Evolutionary conservation across 2,329 filamentous ascomycete genomes (phyloP), one percentile per base, ranked within the genome.

Genomic region (Alternaria rosae): DNA sequence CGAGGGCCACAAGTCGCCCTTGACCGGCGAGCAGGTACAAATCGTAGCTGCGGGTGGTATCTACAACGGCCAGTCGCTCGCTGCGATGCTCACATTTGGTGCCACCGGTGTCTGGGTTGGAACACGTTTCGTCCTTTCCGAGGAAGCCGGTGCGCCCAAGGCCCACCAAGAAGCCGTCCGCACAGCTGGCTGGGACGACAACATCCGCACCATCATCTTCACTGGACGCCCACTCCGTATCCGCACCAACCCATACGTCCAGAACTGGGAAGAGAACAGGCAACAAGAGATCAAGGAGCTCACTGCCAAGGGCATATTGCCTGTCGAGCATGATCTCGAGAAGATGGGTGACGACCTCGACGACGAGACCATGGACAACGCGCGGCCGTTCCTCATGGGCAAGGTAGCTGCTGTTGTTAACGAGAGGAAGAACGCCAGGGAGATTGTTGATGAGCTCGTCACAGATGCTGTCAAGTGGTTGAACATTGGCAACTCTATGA

Each of bases 131-230:
- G 91, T 99, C 70, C 88, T 99, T 64, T 90, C 89, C 58, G 92
- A 97, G 71, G 95, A 99, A 85, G 95, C 95, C 59, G 94, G 95
- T 76, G 95, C 95, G 11, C 92, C 95, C 71, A 90, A 93, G 81
- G 88, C 92, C 48, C 94, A 99, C 86, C 95, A 98, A 85, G 94
- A 99, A 78, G 93, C 94, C 64, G 95, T 99, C 71, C 88, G 89
- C 76, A 97, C 94, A 44, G 88, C 95, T 54, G 88, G 92, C 71
- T 97, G 95, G 80, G 93, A 98, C 82, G 95, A 99, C 83, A 99
- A 97, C 77, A 85, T 98, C 79, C 92, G 93, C 78, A 99, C 95
- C 52, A 92, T 98, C 81, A 99, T 99, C 84, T 99, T 98, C 87
- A 99, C 95, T 59, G 95, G 95, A 58, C 92, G 95, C 61, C 95